Conservation (phyloP, 2,329 filamentous ascomycete species). For the Exophiala dermatitidis region DNA sequence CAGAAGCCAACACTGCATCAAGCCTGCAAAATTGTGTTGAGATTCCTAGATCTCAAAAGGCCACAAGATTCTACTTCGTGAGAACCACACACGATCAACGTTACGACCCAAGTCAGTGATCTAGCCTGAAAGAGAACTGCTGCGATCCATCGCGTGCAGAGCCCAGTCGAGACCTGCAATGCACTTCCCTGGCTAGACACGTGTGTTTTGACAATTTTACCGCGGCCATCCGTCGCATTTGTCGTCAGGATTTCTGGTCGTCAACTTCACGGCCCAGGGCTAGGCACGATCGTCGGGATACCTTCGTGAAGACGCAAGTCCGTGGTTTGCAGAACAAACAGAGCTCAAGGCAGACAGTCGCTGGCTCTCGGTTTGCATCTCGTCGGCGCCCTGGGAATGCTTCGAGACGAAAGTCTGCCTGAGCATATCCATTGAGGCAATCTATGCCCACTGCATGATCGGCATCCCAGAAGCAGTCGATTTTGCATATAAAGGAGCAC, state of each 20-base stretch:
- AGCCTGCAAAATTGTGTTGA: conserved; percentile 13
- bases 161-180: background rate
- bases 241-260: background rate
- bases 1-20: background rate
- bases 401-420: conserved; percentile 9
- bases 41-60: background rate
- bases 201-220: background rate
- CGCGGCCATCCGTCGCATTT: background rate
- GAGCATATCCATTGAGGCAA: conserved; percentile 4
- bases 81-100: conserved; percentile 5
- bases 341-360: background rate
- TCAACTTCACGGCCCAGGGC: background rate
- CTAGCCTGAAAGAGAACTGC: conserved; percentile 8
- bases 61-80: conserved; percentile 1
- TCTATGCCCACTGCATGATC: background rate
- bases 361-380: background rate
- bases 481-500: background rate
- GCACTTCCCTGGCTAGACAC: background rate
- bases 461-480: background rate
- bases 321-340: background rate
- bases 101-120: background rate
- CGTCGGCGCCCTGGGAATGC: conserved; percentile 6
- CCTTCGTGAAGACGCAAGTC: background rate
- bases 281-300: background rate
- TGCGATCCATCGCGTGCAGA: conserved; percentile 1